Evolutionary conservation across 345 rosid species (phyloP).

Genomic region (Lepidium didymum): DNA sequence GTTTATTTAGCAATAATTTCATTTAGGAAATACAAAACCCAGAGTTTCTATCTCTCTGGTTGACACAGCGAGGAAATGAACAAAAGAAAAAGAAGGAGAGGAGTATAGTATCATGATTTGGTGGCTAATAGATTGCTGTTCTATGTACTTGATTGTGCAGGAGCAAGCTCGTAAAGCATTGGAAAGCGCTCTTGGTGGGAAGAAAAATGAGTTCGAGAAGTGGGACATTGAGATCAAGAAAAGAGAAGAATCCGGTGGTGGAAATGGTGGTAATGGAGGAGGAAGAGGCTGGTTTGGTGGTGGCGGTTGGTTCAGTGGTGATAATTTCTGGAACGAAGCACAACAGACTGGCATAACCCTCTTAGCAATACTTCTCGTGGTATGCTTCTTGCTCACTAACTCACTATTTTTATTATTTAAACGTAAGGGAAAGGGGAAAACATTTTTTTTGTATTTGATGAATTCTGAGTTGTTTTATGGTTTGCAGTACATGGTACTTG

Average conservation of each 20-base stretch:
- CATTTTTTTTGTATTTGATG: neutral
- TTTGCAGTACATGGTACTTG: slow-evolving; percentile 59
- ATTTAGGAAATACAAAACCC: neutral
- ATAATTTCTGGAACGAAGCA: slow-evolving; percentile 70
- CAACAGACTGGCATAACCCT: slow-evolving; percentile 60
- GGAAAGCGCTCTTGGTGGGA: slow-evolving; percentile 87
- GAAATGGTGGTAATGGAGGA: slow-evolving; percentile 54
- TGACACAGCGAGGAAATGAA: neutral
- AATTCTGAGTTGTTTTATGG: slow-evolving; percentile 11
- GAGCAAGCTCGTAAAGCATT: slow-evolving; percentile 85
- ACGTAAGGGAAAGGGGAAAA: neutral
- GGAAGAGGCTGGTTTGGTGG: slow-evolving; percentile 91
- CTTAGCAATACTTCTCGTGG: slow-evolving; percentile 58
- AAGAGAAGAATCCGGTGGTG: slow-evolving; percentile 74
- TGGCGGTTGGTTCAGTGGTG: slow-evolving; percentile 75
- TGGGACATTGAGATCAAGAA: slow-evolving; percentile 85
- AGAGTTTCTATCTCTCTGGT: neutral
- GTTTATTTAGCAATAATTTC: neutral
- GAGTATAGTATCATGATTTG: neutral
- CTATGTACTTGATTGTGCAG: slow-evolving; percentile 28
- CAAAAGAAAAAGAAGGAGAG: neutral
- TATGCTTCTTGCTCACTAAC: slow-evolving; percentile 26
- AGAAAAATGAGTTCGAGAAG: slow-evolving; percentile 73
- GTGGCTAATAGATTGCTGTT: neutral
- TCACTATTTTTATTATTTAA: neutral